These are phyloP conservation scores for Magnaporthales sp. DNA, from an alignment of 2,329 filamentous ascomycete species.

Conservation along the genomic window DNA sequence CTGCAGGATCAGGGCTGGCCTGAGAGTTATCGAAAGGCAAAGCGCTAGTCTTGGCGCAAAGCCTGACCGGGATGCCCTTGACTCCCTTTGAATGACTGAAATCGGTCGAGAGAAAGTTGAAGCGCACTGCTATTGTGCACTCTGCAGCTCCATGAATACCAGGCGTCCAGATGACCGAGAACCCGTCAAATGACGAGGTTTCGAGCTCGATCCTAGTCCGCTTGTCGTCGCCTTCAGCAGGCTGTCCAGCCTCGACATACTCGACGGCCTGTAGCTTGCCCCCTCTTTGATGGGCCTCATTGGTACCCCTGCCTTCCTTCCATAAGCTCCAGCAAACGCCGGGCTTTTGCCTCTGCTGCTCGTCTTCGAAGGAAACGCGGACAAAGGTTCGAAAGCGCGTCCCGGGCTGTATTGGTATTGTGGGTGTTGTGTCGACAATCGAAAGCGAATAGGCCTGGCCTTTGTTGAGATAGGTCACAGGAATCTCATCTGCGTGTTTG, in stretches of 20 bases:
- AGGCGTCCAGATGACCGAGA: constrained; percentile 82
- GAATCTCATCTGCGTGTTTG: constrained; percentile 80
- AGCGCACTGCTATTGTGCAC: constrained; percentile 82
- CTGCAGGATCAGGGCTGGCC: constrained; percentile 31
- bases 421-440: constrained; percentile 66
- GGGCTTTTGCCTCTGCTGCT: constrained; percentile 76
- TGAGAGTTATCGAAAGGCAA: constrained; percentile 36
- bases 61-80: constrained; percentile 88
- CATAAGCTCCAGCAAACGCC: constrained; percentile 67
- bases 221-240: constrained; percentile 54
- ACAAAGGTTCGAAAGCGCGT: constrained; percentile 82
- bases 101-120: constrained; percentile 97
- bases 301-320: constrained; percentile 95
- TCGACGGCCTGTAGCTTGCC: constrained; percentile 92
- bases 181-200: constrained; percentile 81
- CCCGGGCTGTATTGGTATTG: constrained; percentile 47
- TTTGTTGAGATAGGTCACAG: constrained; percentile 97
- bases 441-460: constrained; percentile 88
- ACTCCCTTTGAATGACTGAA: constrained; percentile 99
- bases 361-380: constrained; percentile 94
- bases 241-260: constrained; percentile 64
- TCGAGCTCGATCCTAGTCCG: constrained; percentile 63
- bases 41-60: constrained; percentile 83
- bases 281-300: constrained; percentile 87
- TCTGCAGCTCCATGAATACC: constrained; percentile 60